These are phyloP conservation scores for Sarocladium oryzae DNA, from an alignment of 2,329 filamentous ascomycete genomes.

Conservation along the genomic window DNA sequence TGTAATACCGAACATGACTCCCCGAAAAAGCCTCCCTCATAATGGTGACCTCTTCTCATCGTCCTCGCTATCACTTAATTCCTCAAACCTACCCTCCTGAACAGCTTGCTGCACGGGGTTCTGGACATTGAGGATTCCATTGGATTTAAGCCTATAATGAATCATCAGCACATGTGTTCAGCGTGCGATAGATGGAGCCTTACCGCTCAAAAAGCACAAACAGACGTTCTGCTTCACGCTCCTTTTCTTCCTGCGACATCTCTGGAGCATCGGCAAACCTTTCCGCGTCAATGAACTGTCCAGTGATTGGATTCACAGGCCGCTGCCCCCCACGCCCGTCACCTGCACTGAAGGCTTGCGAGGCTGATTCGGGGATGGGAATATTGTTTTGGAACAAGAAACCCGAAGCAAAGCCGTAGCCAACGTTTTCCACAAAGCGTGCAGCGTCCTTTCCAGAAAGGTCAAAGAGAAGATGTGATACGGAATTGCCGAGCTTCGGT, in stretches of 20 bases:
- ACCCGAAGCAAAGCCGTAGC: constrained; percentile 88
- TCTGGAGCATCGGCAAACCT: constrained; percentile 51
- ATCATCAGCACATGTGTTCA: constrained; percentile 15
- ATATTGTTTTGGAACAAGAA: constrained; percentile 50
- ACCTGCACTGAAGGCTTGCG: neutral
- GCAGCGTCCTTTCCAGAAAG: constrained; percentile 74
- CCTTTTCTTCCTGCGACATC: constrained; percentile 90
- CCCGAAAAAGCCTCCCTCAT: too few species aligned
- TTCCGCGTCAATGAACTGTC: constrained; percentile 70
- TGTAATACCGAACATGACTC: too few species aligned
- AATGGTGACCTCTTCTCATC: constrained; percentile 2
- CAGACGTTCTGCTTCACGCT: constrained; percentile 79
- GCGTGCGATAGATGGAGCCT: constrained; percentile 13
- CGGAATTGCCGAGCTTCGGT: constrained; percentile 69
- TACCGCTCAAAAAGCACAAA: constrained; percentile 89
- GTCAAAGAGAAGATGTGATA: constrained; percentile 73
- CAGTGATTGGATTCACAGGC: constrained; percentile 69
- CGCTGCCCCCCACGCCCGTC: neutral
- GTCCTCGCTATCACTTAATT: constrained; percentile 5
- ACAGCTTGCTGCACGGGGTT: constrained; percentile 70
- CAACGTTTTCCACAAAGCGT: constrained; percentile 83
- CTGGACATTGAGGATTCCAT: constrained; percentile 68
- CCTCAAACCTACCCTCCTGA: constrained; percentile 63
- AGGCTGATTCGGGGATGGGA: constrained; percentile 1
- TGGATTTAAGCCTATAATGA: constrained; percentile 53